Evolutionary conservation across 108 stramenopile species (phyloP), one percentile per base, ranked within the genome.

Genomic region (Nitzschia inconspicua): DNA sequence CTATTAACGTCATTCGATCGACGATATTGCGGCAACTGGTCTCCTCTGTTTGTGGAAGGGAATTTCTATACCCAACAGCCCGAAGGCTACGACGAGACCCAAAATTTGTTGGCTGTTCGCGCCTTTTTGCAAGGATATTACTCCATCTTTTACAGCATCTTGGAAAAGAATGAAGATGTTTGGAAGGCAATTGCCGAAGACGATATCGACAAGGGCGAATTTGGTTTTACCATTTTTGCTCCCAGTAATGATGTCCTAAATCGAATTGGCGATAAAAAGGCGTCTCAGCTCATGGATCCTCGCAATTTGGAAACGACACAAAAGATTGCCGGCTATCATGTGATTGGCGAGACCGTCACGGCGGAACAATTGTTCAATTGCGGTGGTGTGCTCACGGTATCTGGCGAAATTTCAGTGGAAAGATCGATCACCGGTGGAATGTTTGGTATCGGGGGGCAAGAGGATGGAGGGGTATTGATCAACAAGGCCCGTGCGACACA

Each of bases 321-420:
- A 57, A 83, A 84, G 69, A 71, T 89, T 54, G 82, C 68, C 5
- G 73, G 65, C 0, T 85, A 82, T 57, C 84, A 89, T 65, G 77
- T 82, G n/a, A 75, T 89, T 50, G 37, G 58, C 29, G 88, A 89
- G 53, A 59, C 77, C 19, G 88, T 89, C 2, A 79, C 76, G 10
- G 68, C 70, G 0, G 75, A 83, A 8, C 51, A 78, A 31, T 70
- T 89, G 1, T 82, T 73, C 54, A 63, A 76, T 60, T 60, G 80
- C 14, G 79, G 80, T 22, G 88, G 88, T 6, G 70, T 89, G 1
- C 39, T 77, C 42, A 85, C 88, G 0, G 10, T 68, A 36, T 80
- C 76, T n/a, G 88, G 88, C n/a, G 69, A 72, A 32, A 73, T 93
- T 16, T 62, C 82, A 2, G 71, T 80, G 26, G 88, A 75, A 57